Percentiles rank a stretch among this genome's conserved stretches.
These are phyloP conservation scores for Tylopilus subfusipes DNA, from an alignment of 768 basidiomycete species.

Conservation along the genomic window DNA sequence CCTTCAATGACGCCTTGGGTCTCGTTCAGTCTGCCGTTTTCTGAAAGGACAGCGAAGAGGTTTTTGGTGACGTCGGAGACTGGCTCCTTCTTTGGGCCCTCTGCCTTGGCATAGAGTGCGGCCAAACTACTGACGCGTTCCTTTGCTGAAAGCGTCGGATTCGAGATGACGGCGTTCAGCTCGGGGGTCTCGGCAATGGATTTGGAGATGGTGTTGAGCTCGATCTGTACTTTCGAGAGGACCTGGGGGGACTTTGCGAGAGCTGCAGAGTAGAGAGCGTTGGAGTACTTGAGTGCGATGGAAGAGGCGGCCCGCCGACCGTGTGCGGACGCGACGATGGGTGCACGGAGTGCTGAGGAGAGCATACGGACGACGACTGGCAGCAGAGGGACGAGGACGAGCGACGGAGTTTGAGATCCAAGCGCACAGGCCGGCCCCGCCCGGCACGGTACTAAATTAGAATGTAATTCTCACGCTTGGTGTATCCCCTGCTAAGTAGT, in stretches of 20 bases:
- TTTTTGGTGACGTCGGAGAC: slow-evolving; percentile 88
- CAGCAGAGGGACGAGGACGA: not conserved
- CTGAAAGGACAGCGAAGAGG: slow-evolving; percentile 82
- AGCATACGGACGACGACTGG: slow-evolving; percentile 39
- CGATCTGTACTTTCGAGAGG: slow-evolving; percentile 82
- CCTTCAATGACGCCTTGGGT: slow-evolving; percentile 83
- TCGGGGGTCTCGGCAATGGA: slow-evolving; percentile 65
- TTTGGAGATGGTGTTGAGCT: slow-evolving; percentile 68
- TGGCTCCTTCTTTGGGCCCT: slow-evolving; percentile 69
- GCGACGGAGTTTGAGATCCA: not conserved
- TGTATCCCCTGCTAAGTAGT: no score
- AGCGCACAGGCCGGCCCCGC: slow-evolving; percentile 1
- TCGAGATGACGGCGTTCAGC: slow-evolving; percentile 69
- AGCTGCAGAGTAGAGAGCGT: slow-evolving; percentile 76
- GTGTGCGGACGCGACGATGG: slow-evolving; percentile 37
- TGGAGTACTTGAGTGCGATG: slow-evolving; percentile 82
- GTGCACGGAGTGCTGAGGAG: slow-evolving; percentile 51
- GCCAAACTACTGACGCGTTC: slow-evolving; percentile 72
- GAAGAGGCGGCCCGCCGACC: slow-evolving; percentile 68
- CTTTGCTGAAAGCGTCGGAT: slow-evolving; percentile 84
- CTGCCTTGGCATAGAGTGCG: slow-evolving; percentile 63
- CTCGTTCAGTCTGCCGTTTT: slow-evolving; percentile 89
- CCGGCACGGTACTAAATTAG: not conserved
- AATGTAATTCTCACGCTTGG: slow-evolving; percentile 1
- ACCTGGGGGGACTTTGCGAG: slow-evolving; percentile 78